Base-by-base conservation (phyloP, 2,329 filamentous ascomycete genomes). In the Rhynchosporium agropyri region DNA sequence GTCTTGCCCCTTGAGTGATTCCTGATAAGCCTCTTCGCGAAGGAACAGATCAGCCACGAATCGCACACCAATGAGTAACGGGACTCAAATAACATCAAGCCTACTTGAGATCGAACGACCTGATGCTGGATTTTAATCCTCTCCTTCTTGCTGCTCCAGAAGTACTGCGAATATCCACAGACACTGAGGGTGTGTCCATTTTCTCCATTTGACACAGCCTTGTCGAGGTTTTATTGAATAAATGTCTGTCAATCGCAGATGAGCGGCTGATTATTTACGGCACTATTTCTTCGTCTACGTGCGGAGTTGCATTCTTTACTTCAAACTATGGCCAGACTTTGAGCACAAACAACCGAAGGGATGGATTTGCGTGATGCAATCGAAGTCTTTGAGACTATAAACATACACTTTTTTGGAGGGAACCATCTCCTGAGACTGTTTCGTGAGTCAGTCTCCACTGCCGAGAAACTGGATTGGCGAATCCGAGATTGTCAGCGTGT, bases 191-290 rank as follows among this genome's bases (percentile, higher is more conserved):
- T 3, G 5, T 51, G 3, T 31, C 13, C 10, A 51, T 51, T 0
- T 51, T 51, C 49, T 51, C 26, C 29, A 51, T 51, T 15, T 51
- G 49, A 7, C 49, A 51, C 15, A 51, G 49, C 20, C 49, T 51
- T n/a, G 49, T 29, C 7, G 49, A 31, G 0, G 36, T 51, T 9
- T n/a, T 51, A 6, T 51, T 51, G 29, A 51, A 51, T 7, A 51
- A 51, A 9, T 51, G 29, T 36, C 15, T 51, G 3, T 8, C 26
- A 15, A 10, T 51, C 29, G 49, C 49, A 4, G 36, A 36, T 33
- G 49, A 20, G 3, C 49, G 49, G 4, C n/a, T 7, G 4, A 7
- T 33, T 3, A 1, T 51, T 4, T 51, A 51, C 10, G 49, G 29
- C 6, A 33, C 49, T 9, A 51, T 51, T 9, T 1, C 20, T 8